These are phyloP conservation scores for Sporopachydermia quercuum DNA, from an alignment of 805 yeast genomes.

Conservation along the genomic window DNA sequence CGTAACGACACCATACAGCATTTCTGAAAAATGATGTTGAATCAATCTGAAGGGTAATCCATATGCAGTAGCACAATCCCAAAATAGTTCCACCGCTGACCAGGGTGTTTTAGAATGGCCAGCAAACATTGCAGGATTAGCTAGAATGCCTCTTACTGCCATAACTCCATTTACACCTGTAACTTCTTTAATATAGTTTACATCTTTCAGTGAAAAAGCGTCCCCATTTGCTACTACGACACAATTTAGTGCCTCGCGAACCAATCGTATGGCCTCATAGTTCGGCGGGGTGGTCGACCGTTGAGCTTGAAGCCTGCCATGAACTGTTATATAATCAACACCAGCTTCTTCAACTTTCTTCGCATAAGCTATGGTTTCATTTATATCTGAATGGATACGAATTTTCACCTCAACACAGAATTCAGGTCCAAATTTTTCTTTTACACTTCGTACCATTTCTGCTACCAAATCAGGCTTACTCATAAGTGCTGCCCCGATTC, in stretches of 20 bases:
- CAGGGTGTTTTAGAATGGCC: conserved; percentile 71
- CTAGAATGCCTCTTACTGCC: conserved; percentile 83
- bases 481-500: conserved; percentile 95
- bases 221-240: conserved; percentile 99
- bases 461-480: conserved; percentile 67
- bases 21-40: conserved; percentile 81
- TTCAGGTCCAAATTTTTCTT: conserved; percentile 50
- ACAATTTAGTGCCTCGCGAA: conserved; percentile 40
- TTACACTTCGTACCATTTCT: conserved; percentile 73
- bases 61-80: conserved; percentile 63
- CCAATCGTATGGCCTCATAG: conserved; percentile 59
- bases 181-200: conserved; percentile 37
- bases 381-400: conserved; percentile 64
- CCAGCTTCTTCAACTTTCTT: conserved; percentile 69
- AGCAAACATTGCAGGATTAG: conserved; percentile 79
- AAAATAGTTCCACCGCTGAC: conserved; percentile 75
- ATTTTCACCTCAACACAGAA: conserved; percentile 85
- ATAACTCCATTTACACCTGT: conserved; percentile 87
- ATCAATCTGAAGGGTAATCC: conserved; percentile 75
- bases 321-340: conserved; percentile 87
- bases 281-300: conserved; percentile 76
- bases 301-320: conserved; percentile 78
- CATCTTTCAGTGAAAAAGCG: conserved; percentile 56
- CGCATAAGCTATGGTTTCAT: conserved; percentile 62
- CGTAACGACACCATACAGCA: conserved; percentile 44